A percentile compares a stretch with the other conserved stretches of the same genome.
Evolutionary conservation across 352 stramenopile genomes (phyloP).

Genomic region (Pythium periplocum): DNA sequence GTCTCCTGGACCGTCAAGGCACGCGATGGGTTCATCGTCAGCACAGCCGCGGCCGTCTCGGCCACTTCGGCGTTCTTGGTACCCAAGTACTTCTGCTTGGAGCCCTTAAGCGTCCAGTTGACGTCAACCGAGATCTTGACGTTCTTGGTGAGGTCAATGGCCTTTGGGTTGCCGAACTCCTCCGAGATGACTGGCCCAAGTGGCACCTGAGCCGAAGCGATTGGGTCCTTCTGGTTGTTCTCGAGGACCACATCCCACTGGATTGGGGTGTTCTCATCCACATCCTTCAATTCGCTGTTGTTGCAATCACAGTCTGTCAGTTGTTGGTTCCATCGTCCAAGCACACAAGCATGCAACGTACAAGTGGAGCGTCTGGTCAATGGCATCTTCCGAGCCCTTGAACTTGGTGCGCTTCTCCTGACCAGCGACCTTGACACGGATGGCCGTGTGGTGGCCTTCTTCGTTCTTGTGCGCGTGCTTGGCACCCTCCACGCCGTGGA

Average conservation of each 20-base stretch:
- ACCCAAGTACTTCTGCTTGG: slow-evolving; percentile 15
- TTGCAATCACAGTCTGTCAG: slow-evolving; percentile 1
- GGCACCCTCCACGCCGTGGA: background rate
- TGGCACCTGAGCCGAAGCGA: slow-evolving; percentile 2
- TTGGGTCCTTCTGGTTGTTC: slow-evolving; percentile 25
- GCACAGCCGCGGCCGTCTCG: slow-evolving; percentile 7
- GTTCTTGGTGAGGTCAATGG: background rate
- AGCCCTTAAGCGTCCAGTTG: slow-evolving; percentile 14
- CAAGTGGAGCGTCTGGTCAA: slow-evolving; percentile 41
- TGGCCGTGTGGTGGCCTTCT: slow-evolving; percentile 1
- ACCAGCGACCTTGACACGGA: slow-evolving; percentile 13
- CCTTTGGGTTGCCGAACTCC: slow-evolving; percentile 6
- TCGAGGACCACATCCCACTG: slow-evolving; percentile 42
- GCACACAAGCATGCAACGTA: slow-evolving; percentile 20
- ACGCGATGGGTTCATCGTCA: slow-evolving; percentile 8
- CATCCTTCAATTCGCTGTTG: slow-evolving; percentile 30
- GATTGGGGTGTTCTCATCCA: slow-evolving; percentile 22
- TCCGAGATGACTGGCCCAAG: background rate
- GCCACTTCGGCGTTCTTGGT: slow-evolving; percentile 4
- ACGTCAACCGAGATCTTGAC: slow-evolving; percentile 10
- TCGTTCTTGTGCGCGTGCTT: slow-evolving; percentile 6
- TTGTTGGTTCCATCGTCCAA: slow-evolving; percentile 8
- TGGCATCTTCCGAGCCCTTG: slow-evolving; percentile 6
- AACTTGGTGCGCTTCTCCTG: slow-evolving; percentile 12
- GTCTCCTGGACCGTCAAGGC: slow-evolving; percentile 13